A percentile compares a stretch with the other conserved stretches of the same genome.
phyloP scores from a whole-genome alignment of 805 yeast genomes.

The Candida railenensis region DNA sequence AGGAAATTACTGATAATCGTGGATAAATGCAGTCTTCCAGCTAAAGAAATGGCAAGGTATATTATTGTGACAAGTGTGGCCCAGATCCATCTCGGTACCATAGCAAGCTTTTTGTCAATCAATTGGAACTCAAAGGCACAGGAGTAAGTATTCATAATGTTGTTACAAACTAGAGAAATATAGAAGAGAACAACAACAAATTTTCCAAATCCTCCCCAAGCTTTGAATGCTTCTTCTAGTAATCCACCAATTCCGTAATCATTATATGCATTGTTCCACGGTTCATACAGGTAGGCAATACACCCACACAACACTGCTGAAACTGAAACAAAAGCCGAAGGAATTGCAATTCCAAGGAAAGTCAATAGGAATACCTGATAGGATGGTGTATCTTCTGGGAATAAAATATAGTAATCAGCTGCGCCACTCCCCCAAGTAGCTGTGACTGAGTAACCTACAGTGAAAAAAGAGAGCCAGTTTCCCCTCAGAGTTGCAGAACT shows the following conservation, averaged over 20 bases:
- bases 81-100: constrained; percentile 39
- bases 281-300: constrained; percentile 30
- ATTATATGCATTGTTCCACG: constrained; percentile 30
- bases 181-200: constrained; percentile 29
- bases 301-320: constrained; percentile 29
- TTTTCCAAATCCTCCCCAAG: constrained; percentile 38
- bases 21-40: constrained; percentile 32
- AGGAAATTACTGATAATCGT: constrained; percentile 36
- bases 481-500: constrained; percentile 22
- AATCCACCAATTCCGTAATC: constrained; percentile 33
- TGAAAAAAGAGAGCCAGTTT: constrained; percentile 34
- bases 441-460: constrained; percentile 34
- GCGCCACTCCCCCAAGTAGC: constrained; percentile 38
- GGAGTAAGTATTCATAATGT: constrained; percentile 37
- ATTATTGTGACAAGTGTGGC: constrained; percentile 30
- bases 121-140: constrained; percentile 34
- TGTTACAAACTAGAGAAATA: constrained; percentile 34
- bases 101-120: constrained; percentile 24
- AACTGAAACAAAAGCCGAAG: constrained; percentile 34
- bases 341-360: constrained; percentile 25
- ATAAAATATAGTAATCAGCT: constrained; percentile 31
- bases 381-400: constrained; percentile 28
- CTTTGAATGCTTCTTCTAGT: constrained; percentile 26
- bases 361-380: constrained; percentile 27
- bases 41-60: constrained; percentile 30